A percentile compares a stretch with the other conserved stretches of the same genome.
Evolutionary conservation across 495 filamentous ascomycete species (phyloP).

Genomic region (Aspergillus biplanus): DNA sequence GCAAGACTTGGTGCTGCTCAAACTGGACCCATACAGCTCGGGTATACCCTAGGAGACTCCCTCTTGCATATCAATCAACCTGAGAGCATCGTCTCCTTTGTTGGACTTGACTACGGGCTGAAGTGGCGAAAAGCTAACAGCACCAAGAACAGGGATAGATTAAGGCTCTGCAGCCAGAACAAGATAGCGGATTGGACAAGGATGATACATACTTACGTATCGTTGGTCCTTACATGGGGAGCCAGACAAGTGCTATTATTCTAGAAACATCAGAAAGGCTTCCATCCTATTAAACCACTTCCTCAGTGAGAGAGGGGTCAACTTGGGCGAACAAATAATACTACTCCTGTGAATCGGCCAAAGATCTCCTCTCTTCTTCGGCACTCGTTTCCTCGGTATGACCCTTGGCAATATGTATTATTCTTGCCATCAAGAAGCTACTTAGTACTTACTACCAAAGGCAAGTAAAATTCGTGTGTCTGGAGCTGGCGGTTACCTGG

Average conservation of each 20-base stretch:
- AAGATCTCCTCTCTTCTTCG: not conserved
- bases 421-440: not conserved
- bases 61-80: conserved; percentile 4
- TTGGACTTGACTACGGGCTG: not conserved
- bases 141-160: conserved; percentile 6
- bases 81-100: not conserved
- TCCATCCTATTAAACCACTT: not conserved
- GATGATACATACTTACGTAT: conserved; percentile 2
- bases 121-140: conserved; percentile 2
- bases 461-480: not conserved
- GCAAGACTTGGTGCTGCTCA: conserved; percentile 3
- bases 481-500: not conserved
- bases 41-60: not conserved
- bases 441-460: too few relatives aligned
- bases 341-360: not conserved
- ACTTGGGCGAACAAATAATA: not conserved
- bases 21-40: not conserved
- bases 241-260: conserved; percentile 11
- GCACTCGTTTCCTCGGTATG: not conserved
- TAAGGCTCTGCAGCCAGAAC: conserved; percentile 10
- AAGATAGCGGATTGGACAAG: conserved; percentile 5
- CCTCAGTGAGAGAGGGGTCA: conserved; percentile 6
- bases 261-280: conserved; percentile 17
- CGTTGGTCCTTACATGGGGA: conserved; percentile 15
- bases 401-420: not conserved